Conservation (phyloP, 345 rosid genomes). For the Ceriops zippeliana region DNA sequence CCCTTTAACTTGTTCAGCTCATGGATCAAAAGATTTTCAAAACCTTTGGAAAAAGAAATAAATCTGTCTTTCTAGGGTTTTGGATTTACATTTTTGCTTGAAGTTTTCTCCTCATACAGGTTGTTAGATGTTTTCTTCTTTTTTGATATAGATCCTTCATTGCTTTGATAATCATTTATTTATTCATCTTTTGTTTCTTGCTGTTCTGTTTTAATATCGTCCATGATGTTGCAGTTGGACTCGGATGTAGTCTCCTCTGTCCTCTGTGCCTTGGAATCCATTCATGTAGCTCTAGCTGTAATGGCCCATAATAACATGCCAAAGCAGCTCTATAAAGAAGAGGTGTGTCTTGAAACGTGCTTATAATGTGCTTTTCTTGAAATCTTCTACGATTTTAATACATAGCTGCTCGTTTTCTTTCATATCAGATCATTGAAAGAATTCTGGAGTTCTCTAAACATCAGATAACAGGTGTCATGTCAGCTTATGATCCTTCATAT, state of each 20-base stretch:
- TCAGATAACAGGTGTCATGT: conserved; percentile 83
- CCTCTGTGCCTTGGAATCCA: conserved; percentile 89
- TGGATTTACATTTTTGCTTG: background rate
- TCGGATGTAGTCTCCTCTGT: conserved; percentile 60
- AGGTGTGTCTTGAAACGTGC: conserved; percentile 47
- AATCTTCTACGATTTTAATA: conserved; percentile 1
- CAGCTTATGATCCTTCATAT: conserved; percentile 86
- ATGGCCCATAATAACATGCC: conserved; percentile 93
- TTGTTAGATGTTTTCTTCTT: background rate
- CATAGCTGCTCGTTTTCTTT: conserved; percentile 18
- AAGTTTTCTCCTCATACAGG: background rate
- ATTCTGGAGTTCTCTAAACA: conserved; percentile 90
- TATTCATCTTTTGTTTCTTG: conserved; percentile 11
- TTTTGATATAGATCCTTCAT: background rate
- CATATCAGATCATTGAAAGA: conserved; percentile 81
- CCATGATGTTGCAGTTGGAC: conserved; percentile 56
- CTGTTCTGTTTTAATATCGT: background rate
- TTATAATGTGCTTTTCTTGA: background rate
- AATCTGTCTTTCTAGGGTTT: too few species aligned
- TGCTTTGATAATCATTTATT: background rate
- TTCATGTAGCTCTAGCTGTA: conserved; percentile 87
- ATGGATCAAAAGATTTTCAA: background rate
- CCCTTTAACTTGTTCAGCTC: background rate
- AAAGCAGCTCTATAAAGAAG: conserved; percentile 91
- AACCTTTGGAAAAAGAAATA: background rate